These are phyloP conservation scores for Emydomyces testavorans DNA, from an alignment of 2,329 filamentous ascomycete species.

Conservation along the genomic window DNA sequence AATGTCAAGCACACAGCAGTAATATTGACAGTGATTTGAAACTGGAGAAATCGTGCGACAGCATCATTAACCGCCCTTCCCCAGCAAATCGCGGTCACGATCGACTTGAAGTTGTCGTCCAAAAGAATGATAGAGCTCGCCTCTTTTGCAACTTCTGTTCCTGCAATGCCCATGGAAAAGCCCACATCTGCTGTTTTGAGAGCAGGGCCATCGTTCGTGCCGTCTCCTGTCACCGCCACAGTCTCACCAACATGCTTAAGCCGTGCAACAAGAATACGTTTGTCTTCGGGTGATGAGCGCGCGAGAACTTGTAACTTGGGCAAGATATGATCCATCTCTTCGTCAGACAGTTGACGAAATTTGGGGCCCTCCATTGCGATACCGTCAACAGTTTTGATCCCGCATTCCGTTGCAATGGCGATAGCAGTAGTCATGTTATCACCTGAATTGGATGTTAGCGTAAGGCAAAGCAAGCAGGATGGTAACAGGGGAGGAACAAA, in stretches of 20 bases:
- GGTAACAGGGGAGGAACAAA: conserved; percentile 3
- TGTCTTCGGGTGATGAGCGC: conserved; percentile 56
- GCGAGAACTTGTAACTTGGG: conserved; percentile 53
- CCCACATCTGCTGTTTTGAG: conserved; percentile 56
- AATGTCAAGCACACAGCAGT: conserved; percentile 82
- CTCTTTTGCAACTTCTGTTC: conserved; percentile 57
- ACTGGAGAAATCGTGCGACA: conserved; percentile 56
- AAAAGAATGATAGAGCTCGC: conserved; percentile 57
- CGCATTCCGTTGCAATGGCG: conserved; percentile 63
- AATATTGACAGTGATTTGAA: conserved; percentile 69
- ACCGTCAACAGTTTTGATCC: conserved; percentile 50
- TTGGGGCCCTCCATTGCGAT: conserved; percentile 58
- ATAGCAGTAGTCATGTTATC: conserved; percentile 62
- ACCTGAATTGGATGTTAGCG: conserved; percentile 22
- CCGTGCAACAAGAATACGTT: conserved; percentile 50
- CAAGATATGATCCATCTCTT: conserved; percentile 48
- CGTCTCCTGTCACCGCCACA: conserved; percentile 53
- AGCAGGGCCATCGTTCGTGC: conserved; percentile 55
- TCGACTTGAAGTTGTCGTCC: conserved; percentile 55
- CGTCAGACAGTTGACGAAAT: conserved; percentile 51
- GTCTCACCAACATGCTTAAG: conserved; percentile 53
- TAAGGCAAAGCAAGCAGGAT: background rate
- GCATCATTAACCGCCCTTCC: conserved; percentile 58
- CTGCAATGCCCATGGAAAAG: conserved; percentile 57
- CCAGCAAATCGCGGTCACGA: conserved; percentile 57